Evolutionary conservation across 2,329 filamentous ascomycete genomes (phyloP).

Genomic region (Phialemonium atrogriseum): DNA sequence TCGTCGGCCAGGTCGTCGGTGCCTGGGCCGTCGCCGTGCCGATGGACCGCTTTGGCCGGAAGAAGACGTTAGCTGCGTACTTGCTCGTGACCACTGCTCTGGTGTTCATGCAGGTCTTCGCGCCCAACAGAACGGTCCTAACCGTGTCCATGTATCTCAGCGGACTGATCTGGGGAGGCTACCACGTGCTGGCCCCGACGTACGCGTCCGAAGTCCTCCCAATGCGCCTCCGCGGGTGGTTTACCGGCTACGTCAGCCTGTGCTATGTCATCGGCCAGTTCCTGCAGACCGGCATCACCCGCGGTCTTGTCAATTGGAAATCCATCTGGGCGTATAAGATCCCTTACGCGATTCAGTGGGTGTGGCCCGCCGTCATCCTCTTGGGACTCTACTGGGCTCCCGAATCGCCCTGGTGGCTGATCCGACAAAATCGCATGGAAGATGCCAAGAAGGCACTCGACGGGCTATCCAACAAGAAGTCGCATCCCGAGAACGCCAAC

Average conservation of each 20-base stretch:
- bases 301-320: conserved; percentile 53
- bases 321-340: conserved; percentile 60
- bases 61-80: not conserved
- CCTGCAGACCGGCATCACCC: conserved; percentile 66
- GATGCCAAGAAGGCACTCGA: conserved; percentile 63
- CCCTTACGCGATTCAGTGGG: conserved; percentile 68
- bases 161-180: conserved; percentile 31
- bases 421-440: conserved; percentile 54
- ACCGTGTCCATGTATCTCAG: conserved; percentile 4
- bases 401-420: conserved; percentile 70
- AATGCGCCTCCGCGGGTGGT: conserved; percentile 60
- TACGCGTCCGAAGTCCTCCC: conserved; percentile 69
- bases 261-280: conserved; percentile 72
- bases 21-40: conserved; percentile 1
- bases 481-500: conserved; percentile 68
- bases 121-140: not conserved
- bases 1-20: conserved; percentile 1
- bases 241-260: conserved; percentile 69
- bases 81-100: not conserved
- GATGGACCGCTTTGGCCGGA: conserved; percentile 1
- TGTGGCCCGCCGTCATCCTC: conserved; percentile 63
- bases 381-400: conserved; percentile 61
- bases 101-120: not conserved
- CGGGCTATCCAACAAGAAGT: conserved; percentile 54
- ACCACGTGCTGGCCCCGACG: conserved; percentile 45